Base-by-base conservation (phyloP, 129 eudicot species). In the Flaveria sonorensis region DNA sequence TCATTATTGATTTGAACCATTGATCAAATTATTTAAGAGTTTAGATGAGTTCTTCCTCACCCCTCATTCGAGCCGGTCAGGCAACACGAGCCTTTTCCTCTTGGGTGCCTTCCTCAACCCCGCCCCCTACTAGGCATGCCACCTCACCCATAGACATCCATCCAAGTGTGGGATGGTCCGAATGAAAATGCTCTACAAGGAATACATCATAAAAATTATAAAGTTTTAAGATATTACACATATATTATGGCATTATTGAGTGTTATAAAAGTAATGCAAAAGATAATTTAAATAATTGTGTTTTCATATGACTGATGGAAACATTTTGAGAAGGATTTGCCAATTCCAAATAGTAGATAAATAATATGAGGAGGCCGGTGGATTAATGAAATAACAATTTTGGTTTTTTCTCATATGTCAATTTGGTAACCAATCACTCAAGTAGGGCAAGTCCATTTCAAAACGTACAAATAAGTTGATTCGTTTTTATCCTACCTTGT, bases 361-460 rank as follows among this genome's bases (percentile, higher is more conserved):
- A 52, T 66, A 77, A 21, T 77, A 12, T 18, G 13, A 67, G 14
- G 45, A 21, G 23, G 56, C 14, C 66, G 43, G 23, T 43, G 14
- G 36, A 57, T 21, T 20, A 30, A 57, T 26, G 59, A 53, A 59
- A 77, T 77, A 52, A 55, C 50, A 32, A 19, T 21, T 14, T 71
- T 61, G 70, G 15, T 51, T 71, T 79, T 71, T 56, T 61, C 1
- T 36, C 32, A 57, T 10, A 57, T 11, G 10, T 57, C 64, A 55
- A 55, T 55, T 71, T 43, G 48, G 48, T 43, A 43, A 26, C 45
- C 70, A 78, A 78, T 57, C 62, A 78, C 69, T 57, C 39, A 59
- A 40, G 69, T 77, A 77, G 50, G 23, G 81, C 46, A 77, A 53
- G 13, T 14, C 32, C 16, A 15, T 77, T 11, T 59, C 50, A 56